A percentile compares a stretch with the other conserved stretches of the same genome.
Evolutionary conservation across 495 filamentous ascomycete species (phyloP).

Genomic region (Xylaria flabelliformis): DNA sequence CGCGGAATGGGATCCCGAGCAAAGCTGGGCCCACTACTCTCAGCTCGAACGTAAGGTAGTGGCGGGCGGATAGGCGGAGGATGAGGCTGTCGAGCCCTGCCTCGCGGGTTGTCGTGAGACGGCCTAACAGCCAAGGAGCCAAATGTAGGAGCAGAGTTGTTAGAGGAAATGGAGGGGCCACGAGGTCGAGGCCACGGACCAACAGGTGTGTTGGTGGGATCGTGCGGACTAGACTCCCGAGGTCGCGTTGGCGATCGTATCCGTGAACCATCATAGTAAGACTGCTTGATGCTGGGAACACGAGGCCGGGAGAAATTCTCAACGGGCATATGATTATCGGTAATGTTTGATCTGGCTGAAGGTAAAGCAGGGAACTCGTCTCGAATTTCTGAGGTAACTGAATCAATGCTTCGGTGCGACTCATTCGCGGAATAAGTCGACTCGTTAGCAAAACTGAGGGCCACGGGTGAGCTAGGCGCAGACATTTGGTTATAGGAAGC

Average conservation of each 20-base stretch:
- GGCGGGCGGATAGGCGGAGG: conserved; percentile 35
- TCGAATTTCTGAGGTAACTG: conserved; percentile 33
- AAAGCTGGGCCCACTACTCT: conserved; percentile 36
- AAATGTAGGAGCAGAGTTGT: conserved; percentile 50
- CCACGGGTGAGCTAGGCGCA: conserved; percentile 32
- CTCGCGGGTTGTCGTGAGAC: conserved; percentile 36
- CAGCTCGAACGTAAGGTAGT: conserved; percentile 37
- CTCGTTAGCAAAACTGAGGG: conserved; percentile 29
- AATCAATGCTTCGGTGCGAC: conserved; percentile 29
- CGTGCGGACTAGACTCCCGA: conserved; percentile 43
- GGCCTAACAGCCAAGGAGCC: conserved; percentile 48
- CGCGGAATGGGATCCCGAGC: conserved; percentile 50
- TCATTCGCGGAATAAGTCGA: conserved; percentile 38
- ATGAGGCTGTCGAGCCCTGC: conserved; percentile 33
- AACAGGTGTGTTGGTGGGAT: conserved; percentile 35
- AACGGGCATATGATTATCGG: conserved; percentile 39
- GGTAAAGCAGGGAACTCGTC: conserved; percentile 40
- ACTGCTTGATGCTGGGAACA: conserved; percentile 53
- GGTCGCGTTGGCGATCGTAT: conserved; percentile 38
- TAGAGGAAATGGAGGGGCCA: conserved; percentile 55
- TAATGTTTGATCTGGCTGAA: conserved; percentile 35
- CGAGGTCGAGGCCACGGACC: conserved; percentile 47
- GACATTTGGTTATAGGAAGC: conserved; percentile 32
- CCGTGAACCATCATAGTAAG: conserved; percentile 44
- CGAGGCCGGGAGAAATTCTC: conserved; percentile 62